Conservation (phyloP, 2,329 filamentous ascomycete genomes). For the Tolypocladium amazonense region DNA sequence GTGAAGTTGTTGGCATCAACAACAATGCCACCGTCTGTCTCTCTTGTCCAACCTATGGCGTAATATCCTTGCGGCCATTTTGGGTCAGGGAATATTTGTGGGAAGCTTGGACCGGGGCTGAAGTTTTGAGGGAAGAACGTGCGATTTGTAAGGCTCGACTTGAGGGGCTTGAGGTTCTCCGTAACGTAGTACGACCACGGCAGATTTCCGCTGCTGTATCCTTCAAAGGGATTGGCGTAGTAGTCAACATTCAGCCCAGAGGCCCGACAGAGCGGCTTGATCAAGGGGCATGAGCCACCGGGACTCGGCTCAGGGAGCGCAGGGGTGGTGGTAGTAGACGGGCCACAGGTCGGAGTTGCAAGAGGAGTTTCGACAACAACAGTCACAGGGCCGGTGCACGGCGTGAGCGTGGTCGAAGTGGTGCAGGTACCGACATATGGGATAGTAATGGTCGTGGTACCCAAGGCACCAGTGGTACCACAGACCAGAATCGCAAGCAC, state of each 20-base stretch:
- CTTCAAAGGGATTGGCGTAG: constrained; percentile 10
- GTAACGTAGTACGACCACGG: constrained; percentile 13
- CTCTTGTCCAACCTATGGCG: constrained; percentile 3
- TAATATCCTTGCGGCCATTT: constrained; percentile 4
- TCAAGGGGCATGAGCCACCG: background rate
- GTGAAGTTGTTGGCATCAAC: constrained; percentile 14
- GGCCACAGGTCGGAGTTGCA: background rate
- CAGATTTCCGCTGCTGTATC: constrained; percentile 7
- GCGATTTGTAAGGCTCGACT: constrained; percentile 5
- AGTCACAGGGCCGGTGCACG: background rate
- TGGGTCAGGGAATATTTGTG: background rate
- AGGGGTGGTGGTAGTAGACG: background rate
- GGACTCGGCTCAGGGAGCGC: background rate
- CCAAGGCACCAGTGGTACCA: background rate
- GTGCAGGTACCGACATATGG: background rate
- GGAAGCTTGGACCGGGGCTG: background rate
- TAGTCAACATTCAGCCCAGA: constrained; percentile 9
- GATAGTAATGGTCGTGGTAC: background rate
- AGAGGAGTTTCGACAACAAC: constrained; percentile 1
- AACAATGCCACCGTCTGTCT: constrained; percentile 7
- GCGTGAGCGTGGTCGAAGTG: background rate
- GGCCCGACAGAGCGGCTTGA: background rate
- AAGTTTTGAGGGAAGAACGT: constrained; percentile 9
- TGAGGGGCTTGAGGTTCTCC: constrained; percentile 5
- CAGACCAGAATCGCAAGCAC: background rate